Conservation (phyloP, 2,329 filamentous ascomycete species). For the Alternaria hordeiaustralica region DNA sequence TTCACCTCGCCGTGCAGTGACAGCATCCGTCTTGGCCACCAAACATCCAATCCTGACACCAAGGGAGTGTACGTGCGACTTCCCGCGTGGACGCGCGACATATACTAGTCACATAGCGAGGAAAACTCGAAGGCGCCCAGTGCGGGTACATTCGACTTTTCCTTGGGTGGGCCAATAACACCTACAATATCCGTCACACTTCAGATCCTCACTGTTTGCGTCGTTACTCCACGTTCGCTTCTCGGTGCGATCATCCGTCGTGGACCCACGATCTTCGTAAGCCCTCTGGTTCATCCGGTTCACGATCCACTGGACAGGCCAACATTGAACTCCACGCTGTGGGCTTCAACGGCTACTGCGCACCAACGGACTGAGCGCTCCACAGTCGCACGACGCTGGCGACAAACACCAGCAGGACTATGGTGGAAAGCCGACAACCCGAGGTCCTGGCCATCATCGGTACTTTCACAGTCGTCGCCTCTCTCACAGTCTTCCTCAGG, state of each 20-base stretch:
- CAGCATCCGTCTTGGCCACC: conserved; percentile 5
- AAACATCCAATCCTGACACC: not conserved
- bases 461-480: conserved; percentile 37
- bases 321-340: not conserved
- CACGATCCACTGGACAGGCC: not conserved
- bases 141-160: not conserved
- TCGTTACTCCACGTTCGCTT: conserved; percentile 8
- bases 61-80: not conserved
- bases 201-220: not conserved
- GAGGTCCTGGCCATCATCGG: conserved; percentile 34
- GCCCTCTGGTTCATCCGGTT: not conserved
- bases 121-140: not conserved
- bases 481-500: conserved; percentile 36
- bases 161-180: not conserved
- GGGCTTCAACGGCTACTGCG: not conserved
- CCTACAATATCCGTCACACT: not conserved
- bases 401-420: conserved; percentile 4
- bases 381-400: not conserved
- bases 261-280: conserved; percentile 10
- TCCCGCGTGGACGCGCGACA: conserved; percentile 1
- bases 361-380: not conserved
- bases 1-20: conserved; percentile 5
- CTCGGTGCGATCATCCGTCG: conserved; percentile 1
- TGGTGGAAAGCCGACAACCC: conserved; percentile 39
- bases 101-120: not conserved